Conservation (phyloP, 2,329 filamentous ascomycete genomes). For the Curvularia sp. region DNA sequence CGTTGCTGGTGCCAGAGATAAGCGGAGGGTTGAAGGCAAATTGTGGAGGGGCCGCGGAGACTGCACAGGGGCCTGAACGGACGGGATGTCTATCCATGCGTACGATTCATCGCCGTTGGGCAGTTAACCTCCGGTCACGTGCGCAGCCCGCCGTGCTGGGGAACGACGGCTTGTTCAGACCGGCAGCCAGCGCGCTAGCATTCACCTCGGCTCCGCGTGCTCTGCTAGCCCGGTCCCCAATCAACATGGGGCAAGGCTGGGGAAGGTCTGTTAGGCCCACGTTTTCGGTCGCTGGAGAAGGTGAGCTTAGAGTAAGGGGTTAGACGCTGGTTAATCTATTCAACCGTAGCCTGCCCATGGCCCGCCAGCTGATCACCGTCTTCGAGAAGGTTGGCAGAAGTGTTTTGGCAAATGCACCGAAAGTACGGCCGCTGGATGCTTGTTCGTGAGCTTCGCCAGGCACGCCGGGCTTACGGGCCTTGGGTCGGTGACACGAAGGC, state of each 20-base stretch:
- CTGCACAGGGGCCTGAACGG: not conserved
- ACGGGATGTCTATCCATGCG: constrained; percentile 1
- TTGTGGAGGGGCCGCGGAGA: constrained; percentile 6
- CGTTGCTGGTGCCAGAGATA: constrained; percentile 14
- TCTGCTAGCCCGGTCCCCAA: constrained; percentile 1
- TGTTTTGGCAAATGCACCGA: constrained; percentile 1
- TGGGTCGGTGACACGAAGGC: constrained; percentile 4
- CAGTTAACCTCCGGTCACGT: constrained; percentile 8
- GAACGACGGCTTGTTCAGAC: constrained; percentile 8
- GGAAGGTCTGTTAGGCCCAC: constrained; percentile 13
- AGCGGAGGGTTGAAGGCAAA: constrained; percentile 7
- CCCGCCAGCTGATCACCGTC: constrained; percentile 12
- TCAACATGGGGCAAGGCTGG: constrained; percentile 3
- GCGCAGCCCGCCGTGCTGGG: constrained; percentile 3
- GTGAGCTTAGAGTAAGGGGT: constrained; percentile 23
- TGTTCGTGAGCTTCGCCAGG: constrained; percentile 12
- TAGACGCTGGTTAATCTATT: constrained; percentile 28
- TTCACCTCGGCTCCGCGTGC: constrained; percentile 13
- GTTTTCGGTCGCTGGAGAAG: constrained; percentile 16
- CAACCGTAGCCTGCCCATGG: constrained; percentile 22
- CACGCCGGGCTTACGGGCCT: constrained; percentile 13
- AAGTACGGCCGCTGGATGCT: constrained; percentile 8
- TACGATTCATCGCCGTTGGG: constrained; percentile 5
- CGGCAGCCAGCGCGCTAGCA: constrained; percentile 13
- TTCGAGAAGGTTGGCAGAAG: constrained; percentile 21